Base-by-base conservation (phyloP, 257 asterid species). In the Paraleonurus japonicus region DNA sequence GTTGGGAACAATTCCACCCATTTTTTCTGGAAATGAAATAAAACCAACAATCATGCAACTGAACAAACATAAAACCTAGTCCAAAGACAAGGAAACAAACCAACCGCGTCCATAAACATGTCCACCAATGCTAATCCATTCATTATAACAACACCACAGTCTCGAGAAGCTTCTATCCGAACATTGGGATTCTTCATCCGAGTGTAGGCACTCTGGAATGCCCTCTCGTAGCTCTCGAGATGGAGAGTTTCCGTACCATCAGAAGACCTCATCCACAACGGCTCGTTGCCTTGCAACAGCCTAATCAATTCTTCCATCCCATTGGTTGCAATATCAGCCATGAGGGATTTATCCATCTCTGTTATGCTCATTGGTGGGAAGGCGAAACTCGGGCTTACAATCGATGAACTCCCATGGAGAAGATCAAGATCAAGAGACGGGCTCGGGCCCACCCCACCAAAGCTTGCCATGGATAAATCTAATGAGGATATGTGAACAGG, bases 321-420 rank as follows among this genome's bases (percentile, higher is more conserved):
- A 62, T 80, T 83, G 72, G 85, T 81, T 4, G 98, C 98, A 13
- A 86, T 45, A 71, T 89, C 98, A 5, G 87, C 90, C 97, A 89
- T 92, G 22, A 92, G 87, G 35, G 99, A 95, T 47, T 92, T 92
- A 37, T 95, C 99, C 88, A 89, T 82, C n/a, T 89, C 97, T 0
- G 97, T 85, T 27, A 89, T 73, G 73, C 69, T 81, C 77, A 83
- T 70, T 0, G 84, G 58, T 13, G 88, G 86, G 79, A 81, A 85
- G 20, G 84, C 66, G 0, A 82, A 59, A 73, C 67, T 76, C 0
- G 87, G 80, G 26, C 75, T 61, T 5, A 53, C 60, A 10, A 76
- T 65, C 0, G 87, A 76, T 0, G 96, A 86, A 75, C 85, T 88
- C 6, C 96, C 96, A 4, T 86, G 95, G 16, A 89, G 86, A 70